Base-by-base conservation (phyloP, 768 basidiomycete genomes). In the Podaxis rugospora region DNA sequence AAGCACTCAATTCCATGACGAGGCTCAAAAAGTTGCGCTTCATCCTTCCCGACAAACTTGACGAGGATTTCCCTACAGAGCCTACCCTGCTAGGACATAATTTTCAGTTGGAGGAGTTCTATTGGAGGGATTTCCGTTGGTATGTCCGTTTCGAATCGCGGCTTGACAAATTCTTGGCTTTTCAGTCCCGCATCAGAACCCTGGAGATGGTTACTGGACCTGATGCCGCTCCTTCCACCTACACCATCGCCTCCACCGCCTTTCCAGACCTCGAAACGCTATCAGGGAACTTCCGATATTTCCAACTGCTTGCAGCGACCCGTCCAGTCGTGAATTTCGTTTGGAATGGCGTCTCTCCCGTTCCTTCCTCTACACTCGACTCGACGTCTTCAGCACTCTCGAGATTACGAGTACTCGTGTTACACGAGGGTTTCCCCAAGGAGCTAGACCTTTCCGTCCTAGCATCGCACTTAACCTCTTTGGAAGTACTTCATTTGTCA, bases 61-160 rank as follows among this genome's bases (percentile, higher is more conserved):
- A 46, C 27, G 55, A 57, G 18, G 55, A 57, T 18, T 57, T 47
- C 44, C 42, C 44, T n/a, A 16, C 47, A 9, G 55, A 47, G 35
- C 42, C 55, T 11, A 21, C 40, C 16, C 55, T 57, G 11, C 25
- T 57, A 3, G 42, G 28, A 5, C 55, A 57, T 13, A 10, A 27
- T n/a, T 57, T 57, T 35, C 42, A 57, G 32, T n/a, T 57, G 32
- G 32, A 46, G 14, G 55, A 36, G 23, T 46, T 57, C 5, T 57
- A 44, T 11, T 57, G 55, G 55, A 57, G 55, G 27, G 55, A 57
- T 21, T 57, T 57, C 55, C 55, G 55, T n/a, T 57, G 55, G 55
- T 57, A 57, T 57, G 32, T 57, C 27, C 25, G 14, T n/a, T 6
- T 46, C 21, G 16, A 46, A 35, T 27, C 55, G 5, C 42, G 35